Percentiles rank a stretch among this genome's conserved stretches.
These are phyloP conservation scores for Nannizziopsis arthrosporioides DNA, from an alignment of 2,329 filamentous ascomycete genomes.

Conservation along the genomic window DNA sequence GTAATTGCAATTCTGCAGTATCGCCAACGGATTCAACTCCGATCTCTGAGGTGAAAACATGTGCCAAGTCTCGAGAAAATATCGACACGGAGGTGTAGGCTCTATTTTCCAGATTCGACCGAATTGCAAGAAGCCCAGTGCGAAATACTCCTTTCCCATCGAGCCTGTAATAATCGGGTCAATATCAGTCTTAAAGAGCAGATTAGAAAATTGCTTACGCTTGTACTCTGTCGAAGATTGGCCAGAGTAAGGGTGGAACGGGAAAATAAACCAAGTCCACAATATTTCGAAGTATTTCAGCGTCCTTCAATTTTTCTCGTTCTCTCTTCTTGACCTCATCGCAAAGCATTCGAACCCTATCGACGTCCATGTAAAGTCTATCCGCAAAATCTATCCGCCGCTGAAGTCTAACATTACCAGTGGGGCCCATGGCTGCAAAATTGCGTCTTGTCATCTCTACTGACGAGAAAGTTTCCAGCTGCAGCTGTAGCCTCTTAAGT, in stretches of 20 bases:
- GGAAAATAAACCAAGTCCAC: constrained; percentile 90
- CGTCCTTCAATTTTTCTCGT: constrained; percentile 61
- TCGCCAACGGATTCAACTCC: constrained; percentile 39
- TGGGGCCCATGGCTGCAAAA: constrained; percentile 87
- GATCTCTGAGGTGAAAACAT: constrained; percentile 45
- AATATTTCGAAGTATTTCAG: constrained; percentile 63
- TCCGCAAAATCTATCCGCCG: constrained; percentile 83
- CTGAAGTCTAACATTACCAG: constrained; percentile 63
- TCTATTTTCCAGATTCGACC: constrained; percentile 43
- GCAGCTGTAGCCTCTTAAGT: constrained; percentile 82
- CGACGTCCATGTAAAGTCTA: constrained; percentile 52
- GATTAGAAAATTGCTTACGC: constrained; percentile 48
- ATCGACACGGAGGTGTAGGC: constrained; percentile 49
- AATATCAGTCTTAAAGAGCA: background rate
- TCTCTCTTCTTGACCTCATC: constrained; percentile 65
- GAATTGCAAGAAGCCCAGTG: constrained; percentile 42
- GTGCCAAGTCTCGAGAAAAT: constrained; percentile 49
- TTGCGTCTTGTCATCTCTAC: constrained; percentile 95
- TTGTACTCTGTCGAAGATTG: constrained; percentile 68
- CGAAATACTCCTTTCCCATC: constrained; percentile 44
- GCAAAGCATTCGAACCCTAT: constrained; percentile 59
- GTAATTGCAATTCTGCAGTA: constrained; percentile 29
- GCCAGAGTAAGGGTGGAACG: constrained; percentile 60
- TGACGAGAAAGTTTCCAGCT: constrained; percentile 91
- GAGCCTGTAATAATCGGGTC: constrained; percentile 28